phyloP scores from a whole-genome alignment of 1,284 basidiomycete species.

The Heterobasidion irregulare region DNA sequence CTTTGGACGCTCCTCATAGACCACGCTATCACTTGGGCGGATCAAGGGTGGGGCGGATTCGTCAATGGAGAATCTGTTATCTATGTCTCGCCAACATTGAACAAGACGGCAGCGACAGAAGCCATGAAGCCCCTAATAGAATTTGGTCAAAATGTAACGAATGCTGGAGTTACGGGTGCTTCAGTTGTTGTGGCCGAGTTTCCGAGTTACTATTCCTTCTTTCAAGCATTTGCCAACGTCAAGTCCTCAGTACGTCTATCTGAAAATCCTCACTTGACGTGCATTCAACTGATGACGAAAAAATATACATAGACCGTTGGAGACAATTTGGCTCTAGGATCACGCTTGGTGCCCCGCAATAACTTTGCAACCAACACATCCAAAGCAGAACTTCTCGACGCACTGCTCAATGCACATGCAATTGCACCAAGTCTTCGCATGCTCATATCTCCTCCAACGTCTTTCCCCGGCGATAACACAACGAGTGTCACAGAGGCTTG shows the following conservation, averaged over 20 bases:
- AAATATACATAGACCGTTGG: conserved; percentile 22
- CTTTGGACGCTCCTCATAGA: conserved; percentile 5
- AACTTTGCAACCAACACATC: conserved; percentile 23
- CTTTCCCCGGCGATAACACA: conserved; percentile 11
- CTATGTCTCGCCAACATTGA: conserved; percentile 16
- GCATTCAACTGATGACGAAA: no score
- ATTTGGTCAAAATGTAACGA: conserved; percentile 18
- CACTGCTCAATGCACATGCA: conserved; percentile 22
- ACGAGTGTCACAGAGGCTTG: conserved; percentile 20
- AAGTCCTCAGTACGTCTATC: conserved; percentile 7
- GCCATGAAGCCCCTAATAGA: conserved; percentile 33
- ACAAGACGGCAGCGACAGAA: conserved; percentile 20
- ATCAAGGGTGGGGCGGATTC: conserved; percentile 15
- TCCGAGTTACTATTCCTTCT: conserved; percentile 30
- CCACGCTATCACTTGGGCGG: conserved; percentile 10
- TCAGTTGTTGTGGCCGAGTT: conserved; percentile 23
- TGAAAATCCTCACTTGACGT: conserved; percentile 18
- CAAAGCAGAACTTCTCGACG: conserved; percentile 24
- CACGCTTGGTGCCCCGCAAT: conserved; percentile 31
- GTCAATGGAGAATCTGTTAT: conserved; percentile 10
- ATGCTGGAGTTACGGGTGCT: conserved; percentile 7
- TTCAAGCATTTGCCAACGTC: conserved; percentile 24
- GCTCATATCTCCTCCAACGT: conserved; percentile 17
- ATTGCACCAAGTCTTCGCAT: conserved; percentile 14
- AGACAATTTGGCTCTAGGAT: conserved; percentile 28